Evolutionary conservation across 2,329 filamentous ascomycete species (phyloP).

Genomic region (Thelonectria discophora): DNA sequence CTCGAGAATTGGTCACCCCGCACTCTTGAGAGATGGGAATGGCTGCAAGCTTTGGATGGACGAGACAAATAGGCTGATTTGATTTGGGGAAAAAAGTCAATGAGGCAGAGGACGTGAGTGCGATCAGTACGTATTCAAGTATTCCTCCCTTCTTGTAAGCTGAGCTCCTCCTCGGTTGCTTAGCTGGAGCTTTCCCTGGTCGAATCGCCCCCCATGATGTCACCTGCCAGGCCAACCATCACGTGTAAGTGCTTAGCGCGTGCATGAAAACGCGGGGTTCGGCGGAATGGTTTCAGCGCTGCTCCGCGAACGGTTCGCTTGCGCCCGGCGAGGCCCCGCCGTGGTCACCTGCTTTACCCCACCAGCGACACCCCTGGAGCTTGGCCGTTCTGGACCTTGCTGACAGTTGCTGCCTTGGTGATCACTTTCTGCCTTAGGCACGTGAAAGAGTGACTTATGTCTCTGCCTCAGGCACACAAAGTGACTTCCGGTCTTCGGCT

Average conservation of each 20-base stretch:
- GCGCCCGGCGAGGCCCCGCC: not conserved
- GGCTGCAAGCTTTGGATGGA: slow-evolving; percentile 23
- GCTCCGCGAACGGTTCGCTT: slow-evolving; percentile 23
- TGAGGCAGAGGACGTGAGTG: slow-evolving; percentile 8
- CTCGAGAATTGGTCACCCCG: slow-evolving; percentile 37
- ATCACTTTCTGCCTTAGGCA: slow-evolving; percentile 41
- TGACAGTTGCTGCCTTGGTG: slow-evolving; percentile 15
- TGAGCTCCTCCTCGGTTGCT: slow-evolving; percentile 29
- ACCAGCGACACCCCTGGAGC: slow-evolving; percentile 10
- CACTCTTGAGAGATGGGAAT: slow-evolving; percentile 27
- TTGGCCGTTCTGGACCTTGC: slow-evolving; percentile 11
- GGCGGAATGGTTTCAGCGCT: slow-evolving; percentile 33
- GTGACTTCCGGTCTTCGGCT: slow-evolving; percentile 41
- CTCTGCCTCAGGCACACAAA: slow-evolving; percentile 41
- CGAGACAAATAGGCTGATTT: slow-evolving; percentile 39
- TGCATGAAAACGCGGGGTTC: slow-evolving; percentile 42
- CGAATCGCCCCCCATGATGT: slow-evolving; percentile 35
- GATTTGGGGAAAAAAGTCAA: not conserved
- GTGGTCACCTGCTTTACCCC: slow-evolving; percentile 1
- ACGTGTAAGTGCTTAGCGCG: slow-evolving; percentile 39
- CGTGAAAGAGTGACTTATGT: too few species aligned
- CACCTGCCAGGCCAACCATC: slow-evolving; percentile 32
- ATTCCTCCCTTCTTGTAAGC: slow-evolving; percentile 41
- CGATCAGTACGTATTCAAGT: slow-evolving; percentile 35
- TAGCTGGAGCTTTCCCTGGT: slow-evolving; percentile 31